Conservation (phyloP, 495 filamentous ascomycete species). For the Tetracladium marchalianum region DNA sequence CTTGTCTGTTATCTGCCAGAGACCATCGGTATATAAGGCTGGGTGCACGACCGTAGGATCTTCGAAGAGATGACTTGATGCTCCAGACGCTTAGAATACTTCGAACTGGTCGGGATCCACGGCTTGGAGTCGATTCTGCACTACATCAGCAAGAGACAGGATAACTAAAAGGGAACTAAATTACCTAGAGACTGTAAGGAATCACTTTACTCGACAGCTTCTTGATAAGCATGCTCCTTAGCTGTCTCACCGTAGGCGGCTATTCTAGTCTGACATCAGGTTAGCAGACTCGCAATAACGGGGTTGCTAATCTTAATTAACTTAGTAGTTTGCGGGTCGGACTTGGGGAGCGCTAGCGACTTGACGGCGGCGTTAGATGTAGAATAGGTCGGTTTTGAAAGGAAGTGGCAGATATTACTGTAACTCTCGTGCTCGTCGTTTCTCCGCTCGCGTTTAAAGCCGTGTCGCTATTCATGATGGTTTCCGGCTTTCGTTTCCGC, state of each 20-base stretch:
- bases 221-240: background rate
- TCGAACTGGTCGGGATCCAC: constrained; percentile 8
- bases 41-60: background rate
- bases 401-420: constrained; percentile 2
- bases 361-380: constrained; percentile 7
- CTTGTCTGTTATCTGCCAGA: constrained; percentile 6
- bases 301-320: constrained; percentile 5
- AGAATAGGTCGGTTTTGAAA: constrained; percentile 9
- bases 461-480: constrained; percentile 7
- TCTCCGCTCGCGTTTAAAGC: constrained; percentile 7
- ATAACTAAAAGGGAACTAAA: background rate
- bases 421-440: background rate
- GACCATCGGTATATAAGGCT: background rate
- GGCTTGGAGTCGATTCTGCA: constrained; percentile 6
- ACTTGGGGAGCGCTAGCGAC: constrained; percentile 2
- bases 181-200: constrained; percentile 4
- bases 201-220: constrained; percentile 1
- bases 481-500: background rate
- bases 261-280: constrained; percentile 4
- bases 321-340: constrained; percentile 9
- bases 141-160: background rate
- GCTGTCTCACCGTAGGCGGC: constrained; percentile 3
- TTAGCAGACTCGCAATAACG: constrained; percentile 7
- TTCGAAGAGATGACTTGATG: constrained; percentile 5
- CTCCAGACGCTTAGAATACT: too few species aligned